phyloP scores from a whole-genome alignment of 306 rosid species.

The Sechiopsis laciniata region DNA sequence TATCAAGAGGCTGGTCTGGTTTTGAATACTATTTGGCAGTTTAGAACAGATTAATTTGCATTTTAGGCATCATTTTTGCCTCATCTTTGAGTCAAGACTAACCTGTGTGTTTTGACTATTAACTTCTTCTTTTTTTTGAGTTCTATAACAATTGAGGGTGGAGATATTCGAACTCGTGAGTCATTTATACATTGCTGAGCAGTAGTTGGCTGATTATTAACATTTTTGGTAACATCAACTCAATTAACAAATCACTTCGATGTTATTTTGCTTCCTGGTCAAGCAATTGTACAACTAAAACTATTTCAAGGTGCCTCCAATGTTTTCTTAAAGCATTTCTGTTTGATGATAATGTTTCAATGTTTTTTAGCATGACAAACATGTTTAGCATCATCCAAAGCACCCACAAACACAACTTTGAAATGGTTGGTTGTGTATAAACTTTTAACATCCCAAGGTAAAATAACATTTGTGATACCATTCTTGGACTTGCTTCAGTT shows the following conservation, averaged over 20 bases:
- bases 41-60: neutral
- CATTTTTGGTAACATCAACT: neutral
- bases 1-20: neutral
- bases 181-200: too few species aligned
- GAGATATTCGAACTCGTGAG: too few species aligned
- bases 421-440: neutral
- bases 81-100: neutral
- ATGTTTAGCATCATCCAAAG: neutral
- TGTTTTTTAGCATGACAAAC: neutral
- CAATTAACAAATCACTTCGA: neutral
- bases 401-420: neutral
- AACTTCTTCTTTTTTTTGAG: too few species aligned
- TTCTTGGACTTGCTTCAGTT: too few species aligned
- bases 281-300: neutral
- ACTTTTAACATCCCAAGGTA: neutral
- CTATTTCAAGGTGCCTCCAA: neutral
- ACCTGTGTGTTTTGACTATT: neutral
- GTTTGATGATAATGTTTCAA: neutral
- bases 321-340: neutral
- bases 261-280: neutral
- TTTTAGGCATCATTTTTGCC: neutral
- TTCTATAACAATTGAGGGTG: too few species aligned
- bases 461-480: neutral
- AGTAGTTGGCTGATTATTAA: neutral
- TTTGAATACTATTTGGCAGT: neutral